These are phyloP conservation scores for Dillenia suffruticosa DNA, from an alignment of 164 flowering plant genomes.

Conservation along the genomic window DNA sequence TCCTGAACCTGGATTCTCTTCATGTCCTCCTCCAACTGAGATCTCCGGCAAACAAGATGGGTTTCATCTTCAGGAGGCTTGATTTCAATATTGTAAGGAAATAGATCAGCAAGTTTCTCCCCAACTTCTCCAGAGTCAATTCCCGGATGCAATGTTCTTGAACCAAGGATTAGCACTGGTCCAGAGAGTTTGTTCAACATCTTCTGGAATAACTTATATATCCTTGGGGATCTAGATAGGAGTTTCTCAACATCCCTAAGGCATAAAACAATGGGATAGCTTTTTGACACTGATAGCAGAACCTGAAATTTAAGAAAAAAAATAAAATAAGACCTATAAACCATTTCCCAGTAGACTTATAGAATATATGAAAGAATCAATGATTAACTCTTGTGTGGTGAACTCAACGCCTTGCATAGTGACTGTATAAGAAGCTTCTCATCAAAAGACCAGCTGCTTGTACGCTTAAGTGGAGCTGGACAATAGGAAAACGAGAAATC, in stretches of 20 bases:
- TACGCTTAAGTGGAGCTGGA: slow-evolving; percentile 63
- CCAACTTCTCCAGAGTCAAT: slow-evolving; percentile 51
- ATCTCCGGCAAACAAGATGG: slow-evolving; percentile 77
- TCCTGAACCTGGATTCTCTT: slow-evolving; percentile 80
- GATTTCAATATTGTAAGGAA: slow-evolving; percentile 86
- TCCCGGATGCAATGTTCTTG: slow-evolving; percentile 43
- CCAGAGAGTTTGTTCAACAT: slow-evolving; percentile 78
- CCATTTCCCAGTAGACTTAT: no score
- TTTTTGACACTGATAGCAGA: slow-evolving; percentile 59
- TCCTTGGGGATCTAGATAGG: slow-evolving; percentile 55
- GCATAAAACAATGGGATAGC: slow-evolving; percentile 67
- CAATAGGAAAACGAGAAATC: slow-evolving; percentile 2
- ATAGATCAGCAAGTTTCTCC: slow-evolving; percentile 58
- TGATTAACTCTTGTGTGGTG: no score
- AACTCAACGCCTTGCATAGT: slow-evolving; percentile 64
- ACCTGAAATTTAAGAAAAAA: slow-evolving; percentile 44
- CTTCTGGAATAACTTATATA: slow-evolving; percentile 68
- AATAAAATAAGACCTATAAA: neutral
- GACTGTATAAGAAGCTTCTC: slow-evolving; percentile 83
- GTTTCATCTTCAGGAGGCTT: slow-evolving; percentile 79
- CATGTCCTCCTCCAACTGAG: slow-evolving; percentile 86
- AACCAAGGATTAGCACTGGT: slow-evolving; percentile 80
- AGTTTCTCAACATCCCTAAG: slow-evolving; percentile 78
- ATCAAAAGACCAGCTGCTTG: slow-evolving; percentile 85
- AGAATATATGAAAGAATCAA: no score